Evolutionary conservation across 441 rosid species (phyloP), one percentile per base, ranked within the genome.

Genomic region (Gossypium schwendimanii): DNA sequence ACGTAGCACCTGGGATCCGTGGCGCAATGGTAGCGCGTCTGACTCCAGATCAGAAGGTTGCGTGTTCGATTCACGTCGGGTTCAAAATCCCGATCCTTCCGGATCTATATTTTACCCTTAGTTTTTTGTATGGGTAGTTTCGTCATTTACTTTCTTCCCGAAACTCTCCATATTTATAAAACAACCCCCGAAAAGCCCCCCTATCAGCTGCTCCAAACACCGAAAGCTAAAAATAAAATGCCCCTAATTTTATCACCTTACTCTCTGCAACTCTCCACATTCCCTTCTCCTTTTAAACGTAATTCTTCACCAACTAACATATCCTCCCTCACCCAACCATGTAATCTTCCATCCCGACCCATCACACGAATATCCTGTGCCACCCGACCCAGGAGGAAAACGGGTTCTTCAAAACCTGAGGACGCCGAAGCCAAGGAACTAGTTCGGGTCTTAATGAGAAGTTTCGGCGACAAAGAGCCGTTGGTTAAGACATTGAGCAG

Each of bases 31-130:
- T 90, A 88, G 96, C 95, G 94, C 89, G 94, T 90, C 92, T 87
- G 97, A 91, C 98, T 93, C 95, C 91, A 86, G 93, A 87, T 93
- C 93, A 87, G 91, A 95, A 95, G 97, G 96, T 89, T 93, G 94
- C 94, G 93, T 87, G 93, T 89, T 90, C 90, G 93, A 91, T 89
- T 90, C 86, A 90, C 89, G 90, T 90, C 85, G 87, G 90, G 93
- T 90, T 88, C 97, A 86, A 84, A 21, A 2, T 3, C 70, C 53
- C 18, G 4, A 52, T 1, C 8, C 39, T 1, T 6, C 4, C 39
- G 8, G 39, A 33, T 33, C 39, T 0, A 33, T 1, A 4, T 33
- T 6, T 33, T 0, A 0, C 6, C 39, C 8, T 6, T 5, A 5
- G 36, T 3, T 14, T 47, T 47, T 47, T 47, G 17, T 0, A 14